Evolutionary conservation across 78 protist genomes (phyloP).

Genomic region (Emiliania huxleyi): DNA sequence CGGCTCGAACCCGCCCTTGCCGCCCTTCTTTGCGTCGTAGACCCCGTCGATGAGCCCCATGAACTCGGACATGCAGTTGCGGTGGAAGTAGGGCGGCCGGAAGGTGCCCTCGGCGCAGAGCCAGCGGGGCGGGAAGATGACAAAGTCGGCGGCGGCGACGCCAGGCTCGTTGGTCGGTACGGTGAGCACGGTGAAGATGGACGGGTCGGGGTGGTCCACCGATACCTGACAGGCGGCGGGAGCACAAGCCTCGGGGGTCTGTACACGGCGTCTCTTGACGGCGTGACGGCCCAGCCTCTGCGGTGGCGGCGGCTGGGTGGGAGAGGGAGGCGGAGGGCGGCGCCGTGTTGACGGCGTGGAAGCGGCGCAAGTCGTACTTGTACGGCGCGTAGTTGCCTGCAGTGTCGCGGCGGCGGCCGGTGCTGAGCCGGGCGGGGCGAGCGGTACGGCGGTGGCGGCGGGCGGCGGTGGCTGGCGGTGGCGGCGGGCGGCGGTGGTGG

Average conservation of each 20-base stretch:
- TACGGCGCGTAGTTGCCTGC: slow-evolving; percentile 93
- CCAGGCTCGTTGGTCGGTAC: slow-evolving; percentile 83
- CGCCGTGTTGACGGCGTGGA: slow-evolving; percentile 81
- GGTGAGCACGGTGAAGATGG: slow-evolving; percentile 94
- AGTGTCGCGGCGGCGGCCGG: no score
- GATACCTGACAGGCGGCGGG: no score
- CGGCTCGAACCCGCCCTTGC: slow-evolving; percentile 77
- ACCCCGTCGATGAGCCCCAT: slow-evolving; percentile 91
- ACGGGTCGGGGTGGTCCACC: slow-evolving; percentile 92
- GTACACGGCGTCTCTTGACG: no score
- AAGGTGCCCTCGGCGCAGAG: slow-evolving; percentile 84
- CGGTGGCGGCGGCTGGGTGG: no score
- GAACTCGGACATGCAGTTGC: slow-evolving; percentile 89
- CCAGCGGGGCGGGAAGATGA: slow-evolving; percentile 93
- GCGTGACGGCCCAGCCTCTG: no score
- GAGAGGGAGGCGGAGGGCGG: no score
- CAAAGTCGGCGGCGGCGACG: slow-evolving; percentile 89
- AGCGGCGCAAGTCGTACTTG: slow-evolving; percentile 83
- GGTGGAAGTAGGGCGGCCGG: slow-evolving; percentile 93
- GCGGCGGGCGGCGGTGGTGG: no score
- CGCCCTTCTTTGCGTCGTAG: slow-evolving; percentile 94
- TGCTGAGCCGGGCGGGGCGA: no score
- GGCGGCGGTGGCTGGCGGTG: no score
- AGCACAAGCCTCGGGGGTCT: no score
- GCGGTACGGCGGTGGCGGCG: no score